These are phyloP conservation scores for Microbotryum scabiosae DNA, from an alignment of 1,284 basidiomycete species.

Conservation along the genomic window DNA sequence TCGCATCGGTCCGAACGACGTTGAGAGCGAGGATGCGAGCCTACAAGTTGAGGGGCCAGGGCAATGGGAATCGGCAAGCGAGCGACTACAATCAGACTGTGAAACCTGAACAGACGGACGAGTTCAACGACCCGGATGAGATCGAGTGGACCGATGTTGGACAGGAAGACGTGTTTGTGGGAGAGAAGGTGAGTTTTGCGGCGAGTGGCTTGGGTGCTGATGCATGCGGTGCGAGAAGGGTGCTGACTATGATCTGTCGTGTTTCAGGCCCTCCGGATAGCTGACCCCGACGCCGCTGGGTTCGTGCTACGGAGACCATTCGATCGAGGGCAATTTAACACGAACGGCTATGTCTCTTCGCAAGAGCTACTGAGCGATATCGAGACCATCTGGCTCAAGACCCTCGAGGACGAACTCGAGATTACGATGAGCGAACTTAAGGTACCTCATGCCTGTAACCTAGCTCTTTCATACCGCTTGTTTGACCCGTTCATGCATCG, in stretches of 20 bases:
- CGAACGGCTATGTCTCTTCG: constrained; percentile 58
- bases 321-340: constrained; percentile 66
- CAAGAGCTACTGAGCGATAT: constrained; percentile 69
- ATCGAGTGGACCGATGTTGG: constrained; percentile 64
- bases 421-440: constrained; percentile 55
- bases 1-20: constrained; percentile 61
- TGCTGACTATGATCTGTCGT: background rate
- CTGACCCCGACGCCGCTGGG: constrained; percentile 56
- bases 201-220: background rate
- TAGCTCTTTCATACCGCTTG: too few relatives aligned
- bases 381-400: constrained; percentile 57
- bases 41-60: constrained; percentile 71
- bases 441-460: constrained; percentile 42
- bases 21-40: constrained; percentile 76
- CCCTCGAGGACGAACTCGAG: constrained; percentile 55
- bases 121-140: constrained; percentile 67
- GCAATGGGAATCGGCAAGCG: constrained; percentile 61
- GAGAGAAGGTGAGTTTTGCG: constrained; percentile 53
- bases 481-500: background rate
- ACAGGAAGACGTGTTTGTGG: constrained; percentile 50
- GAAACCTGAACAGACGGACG: constrained; percentile 64
- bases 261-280: constrained; percentile 59
- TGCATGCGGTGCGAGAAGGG: background rate
- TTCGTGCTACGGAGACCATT: constrained; percentile 73
- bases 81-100: constrained; percentile 50